Base-by-base conservation (phyloP, 306 rosid genomes). In the Sophora flavescens region DNA sequence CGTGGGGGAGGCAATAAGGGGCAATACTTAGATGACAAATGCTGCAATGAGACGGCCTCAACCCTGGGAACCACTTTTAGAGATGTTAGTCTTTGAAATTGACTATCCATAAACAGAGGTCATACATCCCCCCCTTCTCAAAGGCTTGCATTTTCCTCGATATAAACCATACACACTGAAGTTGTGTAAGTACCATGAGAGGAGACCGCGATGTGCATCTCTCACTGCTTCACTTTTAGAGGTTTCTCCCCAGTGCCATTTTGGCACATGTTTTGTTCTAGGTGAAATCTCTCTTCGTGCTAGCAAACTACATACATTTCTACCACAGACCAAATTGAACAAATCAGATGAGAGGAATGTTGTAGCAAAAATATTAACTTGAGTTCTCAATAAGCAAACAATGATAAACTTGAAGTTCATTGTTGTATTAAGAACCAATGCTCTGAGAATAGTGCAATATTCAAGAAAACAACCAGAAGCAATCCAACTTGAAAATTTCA, bases 1-100 rank as follows among this genome's bases (percentile, higher is more conserved):
- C 86, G 80, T 74, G 88, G 84, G 15, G 88, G 82, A 69, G 88
- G 88, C 58, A 69, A 61, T 51, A 85, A 64, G 26, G 86, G 81
- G 59, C 88, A 85, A 77, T 85, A 85, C 70, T 63, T 85, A 36
- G 86, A 82, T 2, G 88, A 78, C 61, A 85, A 81, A 71, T 70
- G 79, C 74, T 45, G 59, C 73, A 85, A 75, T 26, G 88, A 81
- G 79, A 74, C 86, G 7, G 86, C 83, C 84, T 81, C 88, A 58
- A 78, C 86, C 88, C 88, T 85, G 74, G 30, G 64, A 81, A 81
- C 36, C n/a, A 85, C 33, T 61, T 32, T 48, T 57, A 81, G 18
- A 61, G 10, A 62, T 22, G 66, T 78, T 47, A 74, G 69, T 68
- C 26, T 61, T 65, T 6, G 3, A 26, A 36, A 32, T 66, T 38